Base-by-base conservation (phyloP, 768 basidiomycete species). In the Xerocomellus intermedius region DNA sequence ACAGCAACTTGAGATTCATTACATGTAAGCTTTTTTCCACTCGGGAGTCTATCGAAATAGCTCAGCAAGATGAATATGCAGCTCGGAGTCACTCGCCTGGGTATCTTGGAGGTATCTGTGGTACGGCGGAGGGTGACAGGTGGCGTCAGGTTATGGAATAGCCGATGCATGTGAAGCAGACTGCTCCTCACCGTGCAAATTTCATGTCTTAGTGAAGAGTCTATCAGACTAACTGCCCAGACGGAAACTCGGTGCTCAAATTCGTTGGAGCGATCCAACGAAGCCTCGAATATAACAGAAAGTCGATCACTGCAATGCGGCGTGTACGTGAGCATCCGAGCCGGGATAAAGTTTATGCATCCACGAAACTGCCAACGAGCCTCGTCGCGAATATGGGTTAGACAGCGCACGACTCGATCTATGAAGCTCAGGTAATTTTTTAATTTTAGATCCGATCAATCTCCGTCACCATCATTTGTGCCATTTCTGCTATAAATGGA, bases 101-200 rank as follows among this genome's bases (percentile, higher is more conserved):
- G 82, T 84, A 63, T 89, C 85, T 58, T 82, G 74, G 16, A 89
- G 75, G 68, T 87, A 86, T 56, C 87, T 88, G 57, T 13, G 16
- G 38, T 50, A 19, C 28, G n/a, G 47, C 4, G 33, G 33, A 8
- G 36, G 43, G 37, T 0, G 30, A 22, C 17, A 8, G 24, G 21
- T 10, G 21, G 8, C 0, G 3, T 24, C 16, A 21, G 5, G 32
- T 63, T 22, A 52, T n/a, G 21, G 24, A 19, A 42, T 13, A 38
- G 50, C 14, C 1, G 30, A 28, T 12, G 21, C 7, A 26, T 3
- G 32, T 4, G 24, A 3, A 26, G 16, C 19, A 43, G 33, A 46
- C 21, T 13, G 9, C 2, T 9, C 66, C 75, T 61, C 48, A 83
- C 83, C 75, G 74, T 61, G 80, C 81, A 74, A 84, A 85, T 62